Evolutionary conservation across 768 basidiomycete genomes (phyloP).

Genomic region (Phallus indusiatus): DNA sequence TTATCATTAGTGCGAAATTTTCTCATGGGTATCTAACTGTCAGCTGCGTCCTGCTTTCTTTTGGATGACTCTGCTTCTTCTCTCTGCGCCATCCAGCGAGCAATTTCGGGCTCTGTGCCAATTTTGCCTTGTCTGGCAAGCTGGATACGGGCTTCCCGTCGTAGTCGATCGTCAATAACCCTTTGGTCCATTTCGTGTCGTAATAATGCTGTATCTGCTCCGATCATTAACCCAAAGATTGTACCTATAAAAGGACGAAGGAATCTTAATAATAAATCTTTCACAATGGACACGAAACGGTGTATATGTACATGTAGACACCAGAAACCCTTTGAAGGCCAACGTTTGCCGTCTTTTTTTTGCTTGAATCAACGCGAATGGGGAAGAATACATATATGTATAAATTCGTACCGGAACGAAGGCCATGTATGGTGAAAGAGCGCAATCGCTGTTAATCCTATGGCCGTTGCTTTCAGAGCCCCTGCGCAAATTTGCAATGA

Average conservation of each 20-base stretch:
- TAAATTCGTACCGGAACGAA: slow-evolving; percentile 45
- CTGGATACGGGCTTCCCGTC: slow-evolving; percentile 65
- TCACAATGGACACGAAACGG: background rate
- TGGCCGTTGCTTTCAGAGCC: slow-evolving; percentile 38
- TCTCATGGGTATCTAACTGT: too few relatives aligned
- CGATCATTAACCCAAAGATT: slow-evolving; percentile 58
- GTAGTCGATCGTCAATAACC: slow-evolving; percentile 55
- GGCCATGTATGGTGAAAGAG: slow-evolving; percentile 68
- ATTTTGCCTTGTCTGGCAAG: slow-evolving; percentile 67
- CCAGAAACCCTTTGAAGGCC: slow-evolving; percentile 71
- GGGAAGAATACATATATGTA: background rate
- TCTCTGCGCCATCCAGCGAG: slow-evolving; percentile 53
- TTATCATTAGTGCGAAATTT: too few relatives aligned
- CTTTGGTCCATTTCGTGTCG: slow-evolving; percentile 61
- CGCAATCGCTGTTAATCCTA: slow-evolving; percentile 52
- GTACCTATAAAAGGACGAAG: slow-evolving; percentile 36
- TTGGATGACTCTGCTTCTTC: background rate
- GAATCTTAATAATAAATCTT: background rate
- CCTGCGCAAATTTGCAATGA: slow-evolving; percentile 27
- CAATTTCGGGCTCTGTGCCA: slow-evolving; percentile 76
- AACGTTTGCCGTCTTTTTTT: slow-evolving; percentile 63
- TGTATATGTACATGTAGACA: slow-evolving; percentile 51
- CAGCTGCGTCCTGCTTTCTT: background rate
- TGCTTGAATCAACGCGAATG: background rate
- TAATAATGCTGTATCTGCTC: slow-evolving; percentile 68